These are phyloP conservation scores for Sporothrix humicola DNA, from an alignment of 2,329 filamentous ascomycete genomes.

Conservation along the genomic window DNA sequence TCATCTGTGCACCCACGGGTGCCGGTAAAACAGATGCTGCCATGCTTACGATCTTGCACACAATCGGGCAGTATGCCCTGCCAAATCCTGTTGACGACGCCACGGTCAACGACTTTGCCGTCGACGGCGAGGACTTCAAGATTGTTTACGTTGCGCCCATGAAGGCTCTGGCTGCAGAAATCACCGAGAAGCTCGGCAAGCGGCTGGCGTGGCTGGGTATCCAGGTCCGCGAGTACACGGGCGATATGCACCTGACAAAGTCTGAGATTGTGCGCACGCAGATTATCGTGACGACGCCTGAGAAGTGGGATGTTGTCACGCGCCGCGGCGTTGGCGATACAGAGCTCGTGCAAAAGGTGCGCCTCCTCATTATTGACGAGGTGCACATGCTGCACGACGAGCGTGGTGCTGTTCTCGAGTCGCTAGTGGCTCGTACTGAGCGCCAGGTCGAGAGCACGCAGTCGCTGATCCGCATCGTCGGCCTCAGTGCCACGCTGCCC, in stretches of 20 bases:
- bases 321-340: constrained; percentile 97
- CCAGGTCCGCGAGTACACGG: constrained; percentile 89
- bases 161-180: constrained; percentile 96
- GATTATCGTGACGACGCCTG: constrained; percentile 97
- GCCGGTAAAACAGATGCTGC: constrained; percentile 98
- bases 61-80: constrained; percentile 80
- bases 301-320: constrained; percentile 99
- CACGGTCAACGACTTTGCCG: constrained; percentile 76
- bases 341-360: constrained; percentile 95
- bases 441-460: constrained; percentile 98
- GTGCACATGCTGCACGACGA: constrained; percentile 99
- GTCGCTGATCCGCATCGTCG: constrained; percentile 93
- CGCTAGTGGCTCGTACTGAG: constrained; percentile 91
- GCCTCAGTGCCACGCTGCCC: constrained; percentile 91
- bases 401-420: constrained; percentile 93
- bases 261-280: constrained; percentile 94
- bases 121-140: constrained; percentile 90
- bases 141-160: constrained; percentile 98
- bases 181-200: constrained; percentile 92
- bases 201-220: constrained; percentile 92
- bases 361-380: constrained; percentile 95
- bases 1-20: constrained; percentile 96
- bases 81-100: constrained; percentile 80
- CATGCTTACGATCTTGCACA: constrained; percentile 93
- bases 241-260: constrained; percentile 98